Evolutionary conservation across 495 filamentous ascomycete genomes (phyloP), one percentile per base, ranked within the genome.

Genomic region (Glarea lozoyensis): DNA sequence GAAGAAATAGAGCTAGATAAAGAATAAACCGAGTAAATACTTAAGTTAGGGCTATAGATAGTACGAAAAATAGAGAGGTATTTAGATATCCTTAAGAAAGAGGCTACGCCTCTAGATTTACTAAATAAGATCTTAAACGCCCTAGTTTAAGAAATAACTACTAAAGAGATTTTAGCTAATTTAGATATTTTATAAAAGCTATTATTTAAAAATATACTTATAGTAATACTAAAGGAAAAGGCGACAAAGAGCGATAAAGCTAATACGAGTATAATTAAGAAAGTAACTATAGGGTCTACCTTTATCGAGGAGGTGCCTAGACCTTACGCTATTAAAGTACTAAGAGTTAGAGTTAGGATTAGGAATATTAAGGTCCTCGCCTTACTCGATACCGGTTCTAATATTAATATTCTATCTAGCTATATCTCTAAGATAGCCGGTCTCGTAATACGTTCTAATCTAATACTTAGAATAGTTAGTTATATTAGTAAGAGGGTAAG

Each of bases 1-100:
- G 27, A 52, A 24, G 27, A 52, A 44, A 29, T 29, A n/a, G 25
- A 29, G 7, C 7, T 29, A 7, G 25, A 29, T n/a, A 29, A 29
- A 29, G 25, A 7, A n/a, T 29, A 29, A n/a, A 29, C 25, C 7
- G 25, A 29, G 25, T 7, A 7, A n/a, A 7, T 29, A 7, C 7
- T 7, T 7, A 29, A 29, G 25, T n/a, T 29, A n/a, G 25, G 25
- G 7, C 25, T n/a, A 7, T 7, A n/a, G n/a, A n/a, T 29, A n/a
- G n/a, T n/a, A n/a, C 25, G 25, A n/a, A 29, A 29, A n/a, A n/a
- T 29, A 7, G 25, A 29, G 25, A 29, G n/a, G 25, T 29, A 29
- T 29, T n/a, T 29, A 29, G 25, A 29, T n/a, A n/a, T 29, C 25
- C 25, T 29, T 7, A 29, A 29, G n/a, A 29, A n/a, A n/a, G 25